phyloP scores from a whole-genome alignment of 139 green algal genomes.

The Pleodorina starrii region DNA sequence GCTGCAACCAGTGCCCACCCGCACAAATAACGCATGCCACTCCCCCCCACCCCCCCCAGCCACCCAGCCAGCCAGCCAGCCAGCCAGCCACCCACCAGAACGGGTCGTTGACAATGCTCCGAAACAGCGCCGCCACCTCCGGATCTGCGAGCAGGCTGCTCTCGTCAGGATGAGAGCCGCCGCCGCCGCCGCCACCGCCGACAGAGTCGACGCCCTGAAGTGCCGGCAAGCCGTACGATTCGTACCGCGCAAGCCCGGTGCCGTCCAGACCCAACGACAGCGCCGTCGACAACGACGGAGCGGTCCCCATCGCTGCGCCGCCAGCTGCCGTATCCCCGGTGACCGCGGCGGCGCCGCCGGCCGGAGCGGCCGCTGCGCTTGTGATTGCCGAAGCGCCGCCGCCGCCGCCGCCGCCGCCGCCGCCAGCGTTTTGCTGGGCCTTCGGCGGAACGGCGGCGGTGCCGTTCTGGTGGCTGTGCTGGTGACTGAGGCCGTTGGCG shows the following conservation, averaged over 20 bases:
- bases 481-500: neutral
- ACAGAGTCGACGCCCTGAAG: neutral
- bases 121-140: conserved; percentile 23
- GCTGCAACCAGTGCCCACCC: too few species aligned
- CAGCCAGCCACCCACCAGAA: conserved; percentile 74
- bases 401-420: too few species aligned
- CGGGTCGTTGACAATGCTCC: conserved; percentile 43
- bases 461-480: neutral
- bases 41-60: too few species aligned
- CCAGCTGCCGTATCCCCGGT: neutral
- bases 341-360: neutral
- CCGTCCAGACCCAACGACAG: neutral
- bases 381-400: neutral
- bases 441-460: neutral
- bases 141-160: neutral
- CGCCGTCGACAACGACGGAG: neutral
- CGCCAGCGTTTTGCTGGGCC: too few species aligned
- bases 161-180: neutral
- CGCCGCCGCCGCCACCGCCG: conserved; percentile 1
- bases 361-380: neutral
- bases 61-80: too few species aligned
- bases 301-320: neutral
- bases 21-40: too few species aligned
- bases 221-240: neutral
- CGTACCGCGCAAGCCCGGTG: neutral